Conservation (phyloP, 2,329 filamentous ascomycete genomes). For the Arthrobotrys sphaeroides region DNA sequence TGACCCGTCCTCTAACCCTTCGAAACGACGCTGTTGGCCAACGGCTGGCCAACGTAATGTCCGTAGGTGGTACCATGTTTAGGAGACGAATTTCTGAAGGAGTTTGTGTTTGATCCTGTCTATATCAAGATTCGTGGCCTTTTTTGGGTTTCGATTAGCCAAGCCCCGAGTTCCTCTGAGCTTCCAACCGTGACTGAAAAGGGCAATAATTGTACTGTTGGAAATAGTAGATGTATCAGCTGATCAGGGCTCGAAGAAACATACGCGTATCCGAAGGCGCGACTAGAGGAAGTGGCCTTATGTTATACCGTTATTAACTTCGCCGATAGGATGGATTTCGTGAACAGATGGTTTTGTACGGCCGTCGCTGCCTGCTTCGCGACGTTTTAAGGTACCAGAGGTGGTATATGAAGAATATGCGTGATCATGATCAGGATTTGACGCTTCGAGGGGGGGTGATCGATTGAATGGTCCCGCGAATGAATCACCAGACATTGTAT, state of each 20-base stretch:
- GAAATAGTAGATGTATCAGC: not conserved
- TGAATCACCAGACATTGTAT: conserved; percentile 80
- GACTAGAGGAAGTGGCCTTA: conserved; percentile 79
- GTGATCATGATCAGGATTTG: conserved; percentile 81
- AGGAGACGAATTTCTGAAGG: conserved; percentile 77
- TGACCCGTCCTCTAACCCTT: conserved; percentile 64
- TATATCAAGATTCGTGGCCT: conserved; percentile 70
- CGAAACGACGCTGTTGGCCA: conserved; percentile 58
- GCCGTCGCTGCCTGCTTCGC: conserved; percentile 73
- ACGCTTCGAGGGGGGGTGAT: conserved; percentile 75
- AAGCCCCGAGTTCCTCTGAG: conserved; percentile 73
- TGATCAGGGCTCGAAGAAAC: not conserved
- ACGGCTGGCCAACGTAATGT: conserved; percentile 59
- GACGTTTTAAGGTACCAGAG: conserved; percentile 73
- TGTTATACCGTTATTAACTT: conserved; percentile 77
- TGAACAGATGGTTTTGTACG: conserved; percentile 82
- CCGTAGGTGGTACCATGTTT: conserved; percentile 65
- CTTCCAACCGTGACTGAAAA: conserved; percentile 84
- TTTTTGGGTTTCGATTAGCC: conserved; percentile 74
- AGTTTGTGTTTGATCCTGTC: conserved; percentile 74
- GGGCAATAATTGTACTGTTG: conserved; percentile 74
- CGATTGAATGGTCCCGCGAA: conserved; percentile 78
- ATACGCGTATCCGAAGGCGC: conserved; percentile 67
- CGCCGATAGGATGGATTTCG: conserved; percentile 81
- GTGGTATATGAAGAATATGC: conserved; percentile 81